A percentile compares a stretch with the other conserved stretches of the same genome.
Evolutionary conservation across 2,329 filamentous ascomycete genomes (phyloP).

Genomic region (Colletotrichum filicis): DNA sequence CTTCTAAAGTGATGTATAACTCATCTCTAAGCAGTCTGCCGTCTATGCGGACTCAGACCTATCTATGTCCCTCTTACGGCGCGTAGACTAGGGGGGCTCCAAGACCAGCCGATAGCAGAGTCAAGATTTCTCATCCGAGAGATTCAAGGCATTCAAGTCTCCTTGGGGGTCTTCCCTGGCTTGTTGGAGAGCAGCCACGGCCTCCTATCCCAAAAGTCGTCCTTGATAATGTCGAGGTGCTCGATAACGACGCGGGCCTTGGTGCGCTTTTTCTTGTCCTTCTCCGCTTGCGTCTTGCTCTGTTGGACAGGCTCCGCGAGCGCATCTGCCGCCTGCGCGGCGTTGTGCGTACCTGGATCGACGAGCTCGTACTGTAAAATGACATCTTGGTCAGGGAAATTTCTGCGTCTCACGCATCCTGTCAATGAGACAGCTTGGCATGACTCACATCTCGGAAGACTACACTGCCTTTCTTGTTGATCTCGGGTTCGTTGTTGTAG

Average conservation of each 20-base stretch:
- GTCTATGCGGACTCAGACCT: background rate
- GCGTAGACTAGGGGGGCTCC: background rate
- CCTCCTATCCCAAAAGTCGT: slow-evolving; percentile 90
- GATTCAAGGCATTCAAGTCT: slow-evolving; percentile 48
- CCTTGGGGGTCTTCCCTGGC: slow-evolving; percentile 76
- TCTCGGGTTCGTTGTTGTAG: slow-evolving; percentile 95
- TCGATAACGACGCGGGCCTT: slow-evolving; percentile 86
- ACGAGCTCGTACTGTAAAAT: slow-evolving; percentile 71
- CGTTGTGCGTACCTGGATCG: slow-evolving; percentile 63
- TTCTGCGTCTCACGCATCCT: background rate
- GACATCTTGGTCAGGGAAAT: background rate
- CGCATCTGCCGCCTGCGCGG: slow-evolving; percentile 57
- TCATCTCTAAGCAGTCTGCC: background rate
- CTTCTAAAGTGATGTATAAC: background rate
- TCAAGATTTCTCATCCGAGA: background rate
- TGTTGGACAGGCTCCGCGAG: slow-evolving; percentile 64
- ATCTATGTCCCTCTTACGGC: background rate
- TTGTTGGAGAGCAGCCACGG: slow-evolving; percentile 86
- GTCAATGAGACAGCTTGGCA: slow-evolving; percentile 60
- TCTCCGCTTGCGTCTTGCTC: slow-evolving; percentile 86
- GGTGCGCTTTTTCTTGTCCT: slow-evolving; percentile 80
- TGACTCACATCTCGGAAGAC: slow-evolving; percentile 80
- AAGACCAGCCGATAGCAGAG: background rate
- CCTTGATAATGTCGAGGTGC: slow-evolving; percentile 93
- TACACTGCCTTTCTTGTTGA: slow-evolving; percentile 93